Percentiles rank a stretch among this genome's conserved stretches.
Evolutionary conservation across 345 rosid species (phyloP).

Genomic region (Arabis hirsuta): DNA sequence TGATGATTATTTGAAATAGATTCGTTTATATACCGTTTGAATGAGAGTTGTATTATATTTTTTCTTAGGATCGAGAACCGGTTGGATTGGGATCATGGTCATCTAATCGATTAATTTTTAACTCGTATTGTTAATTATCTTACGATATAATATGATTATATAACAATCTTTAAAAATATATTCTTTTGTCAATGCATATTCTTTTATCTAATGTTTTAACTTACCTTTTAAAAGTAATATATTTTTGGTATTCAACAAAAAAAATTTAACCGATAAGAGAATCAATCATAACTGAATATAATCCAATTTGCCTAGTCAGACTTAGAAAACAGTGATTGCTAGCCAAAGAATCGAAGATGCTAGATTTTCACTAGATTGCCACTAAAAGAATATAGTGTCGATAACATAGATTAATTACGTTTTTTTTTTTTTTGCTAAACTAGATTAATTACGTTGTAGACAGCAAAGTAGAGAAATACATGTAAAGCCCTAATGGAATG

Average conservation of each 20-base stretch:
- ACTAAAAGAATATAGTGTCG: not conserved
- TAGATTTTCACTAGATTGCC: not conserved
- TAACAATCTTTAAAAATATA: too few relatives aligned
- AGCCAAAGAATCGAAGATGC: constrained; percentile 14
- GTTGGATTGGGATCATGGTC: not conserved
- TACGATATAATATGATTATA: not conserved
- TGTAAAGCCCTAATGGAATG: constrained; percentile 12
- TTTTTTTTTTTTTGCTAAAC: too few relatives aligned
- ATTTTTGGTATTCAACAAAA: not conserved
- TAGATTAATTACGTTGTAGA: constrained; percentile 4
- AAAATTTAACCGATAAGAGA: not conserved
- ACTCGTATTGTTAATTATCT: not conserved
- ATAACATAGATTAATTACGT: constrained; percentile 1
- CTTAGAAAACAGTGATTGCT: not conserved
- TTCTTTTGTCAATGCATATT: constrained; percentile 9
- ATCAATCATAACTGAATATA: not conserved
- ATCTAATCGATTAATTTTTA: not conserved
- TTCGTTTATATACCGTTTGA: not conserved
- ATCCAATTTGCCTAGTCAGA: not conserved
- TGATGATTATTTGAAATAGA: too few relatives aligned
- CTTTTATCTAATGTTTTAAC: not conserved
- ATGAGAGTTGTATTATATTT: not conserved
- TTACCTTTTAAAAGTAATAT: not conserved
- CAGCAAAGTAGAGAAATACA: not conserved
- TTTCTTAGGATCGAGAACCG: not conserved